phyloP scores from a whole-genome alignment of 441 rosid species.

The Pelargonium exstipulatum region DNA sequence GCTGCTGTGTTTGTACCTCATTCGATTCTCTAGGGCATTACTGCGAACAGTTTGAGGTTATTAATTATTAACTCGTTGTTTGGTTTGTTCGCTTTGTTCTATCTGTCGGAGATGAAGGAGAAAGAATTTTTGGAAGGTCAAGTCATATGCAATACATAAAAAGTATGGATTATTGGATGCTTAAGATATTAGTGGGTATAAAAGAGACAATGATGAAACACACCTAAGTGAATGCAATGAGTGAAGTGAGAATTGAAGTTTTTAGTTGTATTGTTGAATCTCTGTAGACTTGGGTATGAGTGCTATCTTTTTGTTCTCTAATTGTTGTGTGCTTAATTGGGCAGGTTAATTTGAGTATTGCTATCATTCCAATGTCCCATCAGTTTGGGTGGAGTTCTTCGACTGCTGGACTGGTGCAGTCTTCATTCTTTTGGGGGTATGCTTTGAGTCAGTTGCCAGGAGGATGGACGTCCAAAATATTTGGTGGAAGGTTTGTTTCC shows the following conservation, averaged over 20 bases:
- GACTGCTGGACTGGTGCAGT: constrained; percentile 79
- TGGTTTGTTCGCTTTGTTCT: background rate
- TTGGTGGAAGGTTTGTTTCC: constrained; percentile 79
- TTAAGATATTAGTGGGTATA: no score
- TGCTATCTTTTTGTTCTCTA: background rate
- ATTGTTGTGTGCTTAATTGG: constrained; percentile 14
- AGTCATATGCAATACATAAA: background rate
- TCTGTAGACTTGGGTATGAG: background rate
- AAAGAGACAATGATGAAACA: no score
- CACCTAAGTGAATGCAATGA: no score
- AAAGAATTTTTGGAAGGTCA: background rate
- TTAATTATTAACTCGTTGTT: background rate
- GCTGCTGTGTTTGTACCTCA: background rate
- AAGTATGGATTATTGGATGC: no score
- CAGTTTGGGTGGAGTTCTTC: constrained; percentile 89
- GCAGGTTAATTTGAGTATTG: constrained; percentile 88
- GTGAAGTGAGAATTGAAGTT: background rate
- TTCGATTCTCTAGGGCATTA: constrained; percentile 14
- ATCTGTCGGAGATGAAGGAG: background rate
- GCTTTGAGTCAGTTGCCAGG: constrained; percentile 92
- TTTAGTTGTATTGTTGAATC: background rate
- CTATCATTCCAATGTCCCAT: constrained; percentile 91
- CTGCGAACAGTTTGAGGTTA: constrained; percentile 3
- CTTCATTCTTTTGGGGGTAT: constrained; percentile 95
- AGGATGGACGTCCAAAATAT: constrained; percentile 84